Percentiles rank a stretch among this genome's conserved stretches.
phyloP scores from a whole-genome alignment of 768 basidiomycete species.

The Neoboletus subvelutipes region DNA sequence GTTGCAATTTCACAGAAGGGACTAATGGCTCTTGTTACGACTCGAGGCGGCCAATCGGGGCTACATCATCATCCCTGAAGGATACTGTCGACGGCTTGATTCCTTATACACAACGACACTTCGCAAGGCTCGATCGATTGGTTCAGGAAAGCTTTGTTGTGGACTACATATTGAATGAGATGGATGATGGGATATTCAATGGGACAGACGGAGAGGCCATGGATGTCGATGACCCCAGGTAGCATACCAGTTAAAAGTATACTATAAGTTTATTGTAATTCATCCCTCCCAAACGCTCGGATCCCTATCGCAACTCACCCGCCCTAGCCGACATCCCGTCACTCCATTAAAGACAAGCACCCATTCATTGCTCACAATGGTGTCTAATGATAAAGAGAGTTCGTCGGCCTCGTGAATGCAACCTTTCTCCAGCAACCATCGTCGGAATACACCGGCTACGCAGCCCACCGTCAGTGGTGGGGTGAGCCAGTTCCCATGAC shows the following conservation, averaged over 20 bases:
- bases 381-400: constrained; percentile 41
- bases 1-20: constrained; percentile 18
- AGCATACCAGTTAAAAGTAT: constrained; percentile 18
- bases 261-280: constrained; percentile 3
- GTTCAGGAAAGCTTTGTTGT: constrained; percentile 96
- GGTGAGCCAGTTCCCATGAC: constrained; percentile 60
- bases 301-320: constrained; percentile 6
- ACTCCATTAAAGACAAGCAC: constrained; percentile 74
- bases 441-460: constrained; percentile 67
- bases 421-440: constrained; percentile 64
- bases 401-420: constrained; percentile 52
- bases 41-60: constrained; percentile 27
- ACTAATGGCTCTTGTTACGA: constrained; percentile 24
- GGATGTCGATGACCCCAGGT: constrained; percentile 36
- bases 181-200: constrained; percentile 77
- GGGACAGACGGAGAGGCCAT: constrained; percentile 44
- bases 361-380: constrained; percentile 54
- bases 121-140: constrained; percentile 77
- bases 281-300: background rate
- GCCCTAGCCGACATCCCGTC: constrained; percentile 63
- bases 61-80: constrained; percentile 42
- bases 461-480: constrained; percentile 62
- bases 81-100: constrained; percentile 84
- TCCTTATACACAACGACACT: constrained; percentile 94
- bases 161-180: constrained; percentile 84